A percentile compares a stretch with the other conserved stretches of the same genome.
These are phyloP conservation scores for Phytophthora sp. DNA, from an alignment of 352 stramenopile species.

Conservation along the genomic window DNA sequence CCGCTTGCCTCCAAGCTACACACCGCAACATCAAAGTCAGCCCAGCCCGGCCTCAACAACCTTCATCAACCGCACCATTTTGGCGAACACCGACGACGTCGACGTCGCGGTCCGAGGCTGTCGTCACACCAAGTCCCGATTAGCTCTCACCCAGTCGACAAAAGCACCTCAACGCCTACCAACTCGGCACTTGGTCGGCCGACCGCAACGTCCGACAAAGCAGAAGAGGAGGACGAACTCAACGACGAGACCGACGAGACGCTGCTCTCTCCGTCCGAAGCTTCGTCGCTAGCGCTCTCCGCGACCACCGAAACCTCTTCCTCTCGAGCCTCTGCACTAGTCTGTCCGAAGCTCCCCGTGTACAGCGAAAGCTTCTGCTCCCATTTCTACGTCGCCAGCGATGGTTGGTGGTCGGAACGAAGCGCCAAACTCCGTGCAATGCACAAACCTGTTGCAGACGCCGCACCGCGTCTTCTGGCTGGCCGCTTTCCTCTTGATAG, in stretches of 20 bases:
- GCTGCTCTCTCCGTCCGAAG: constrained; percentile 3
- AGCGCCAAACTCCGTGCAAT: too few species aligned
- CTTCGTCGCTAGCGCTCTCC: constrained; percentile 6
- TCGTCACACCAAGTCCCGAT: neutral
- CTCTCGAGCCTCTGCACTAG: neutral
- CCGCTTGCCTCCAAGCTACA: constrained; percentile 44
- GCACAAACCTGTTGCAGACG: constrained; percentile 39
- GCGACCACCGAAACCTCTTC: neutral
- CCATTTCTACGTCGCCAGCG: constrained; percentile 41
- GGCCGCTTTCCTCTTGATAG: constrained; percentile 41
- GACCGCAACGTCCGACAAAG: constrained; percentile 2
- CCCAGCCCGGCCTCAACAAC: neutral
- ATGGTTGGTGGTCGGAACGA: neutral
- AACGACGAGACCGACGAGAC: neutral
- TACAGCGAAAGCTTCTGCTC: constrained; percentile 43
- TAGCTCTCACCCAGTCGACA: constrained; percentile 3
- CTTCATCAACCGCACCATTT: constrained; percentile 30
- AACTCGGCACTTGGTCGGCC: constrained; percentile 29
- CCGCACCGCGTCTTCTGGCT: constrained; percentile 8
- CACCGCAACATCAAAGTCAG: constrained; percentile 1
- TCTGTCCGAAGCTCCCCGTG: constrained; percentile 17
- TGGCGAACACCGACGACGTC: constrained; percentile 39
- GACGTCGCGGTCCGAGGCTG: constrained; percentile 21
- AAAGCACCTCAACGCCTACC: constrained; percentile 9
- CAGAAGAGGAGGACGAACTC: constrained; percentile 7